Base-by-base conservation (phyloP, 306 rosid genomes). In the Prunus fruticosa region DNA sequence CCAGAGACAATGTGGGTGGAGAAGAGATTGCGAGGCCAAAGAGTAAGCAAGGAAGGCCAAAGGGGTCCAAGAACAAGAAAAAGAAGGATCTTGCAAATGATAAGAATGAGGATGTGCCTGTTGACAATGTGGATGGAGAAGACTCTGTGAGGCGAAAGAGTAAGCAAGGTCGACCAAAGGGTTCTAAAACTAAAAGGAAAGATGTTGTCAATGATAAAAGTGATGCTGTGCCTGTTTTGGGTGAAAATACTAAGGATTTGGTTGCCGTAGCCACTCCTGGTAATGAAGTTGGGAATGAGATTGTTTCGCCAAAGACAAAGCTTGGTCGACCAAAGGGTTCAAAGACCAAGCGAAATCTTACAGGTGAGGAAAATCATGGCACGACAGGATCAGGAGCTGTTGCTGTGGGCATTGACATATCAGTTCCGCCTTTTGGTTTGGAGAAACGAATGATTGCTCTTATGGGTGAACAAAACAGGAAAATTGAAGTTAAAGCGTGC, bases 21-120 rank as follows among this genome's bases (percentile, higher is more conserved):
- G 79, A 67, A 62, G 80, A 73, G 64, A 52, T 6, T 64, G 69
- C 66, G 54, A 75, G 46, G 20, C 74, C 71, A n/a, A 68, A 71
- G 69, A 38, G 38, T 11, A 87, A 65, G 81, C 71, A 25, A 11
- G 88, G 86, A 78, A 82, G 83, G 56, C 86, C 87, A 13, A 87
- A 80, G 79, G 91, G 82, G 54, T 74, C 83, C 16, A 71, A 62
- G 69, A 77, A 79, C 66, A 74, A 77, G 61, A 54, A 54, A 54
- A 54, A 54, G 61, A 8, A 54, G 0, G 19, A 54, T 20, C 14
- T n/a, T 54, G 25, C 25, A 54, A 22, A 54, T 54, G 27, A 54
- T 47, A 12, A 47, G 14, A 47, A 12, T 47, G 51, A 11, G 51
- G 51, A 12, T 47, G 14, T 47, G 51, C 14, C 11, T 47, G 51